A percentile compares a stretch with the other conserved stretches of the same genome.
phyloP scores from a whole-genome alignment of 2,329 filamentous ascomycete species.

The Epichloe scottii region DNA sequence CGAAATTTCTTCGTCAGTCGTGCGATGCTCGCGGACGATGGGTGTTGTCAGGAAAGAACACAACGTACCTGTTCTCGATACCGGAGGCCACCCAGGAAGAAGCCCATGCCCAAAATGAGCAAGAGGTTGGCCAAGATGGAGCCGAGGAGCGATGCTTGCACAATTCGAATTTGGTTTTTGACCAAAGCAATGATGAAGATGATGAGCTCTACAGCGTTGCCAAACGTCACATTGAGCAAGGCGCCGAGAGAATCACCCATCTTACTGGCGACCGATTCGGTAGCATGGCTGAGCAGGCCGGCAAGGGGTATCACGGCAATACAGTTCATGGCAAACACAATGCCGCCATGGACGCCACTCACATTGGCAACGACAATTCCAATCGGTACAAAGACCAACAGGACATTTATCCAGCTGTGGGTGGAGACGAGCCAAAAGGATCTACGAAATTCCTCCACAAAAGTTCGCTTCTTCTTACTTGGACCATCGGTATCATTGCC shows the following conservation, averaged over 20 bases:
- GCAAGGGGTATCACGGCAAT: constrained; percentile 65
- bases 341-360: constrained; percentile 38
- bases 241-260: constrained; percentile 64
- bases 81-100: constrained; percentile 73
- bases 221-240: constrained; percentile 65
- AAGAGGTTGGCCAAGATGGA: constrained; percentile 83
- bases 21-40: too few relatives aligned
- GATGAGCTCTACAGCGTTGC: constrained; percentile 69
- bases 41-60: not conserved
- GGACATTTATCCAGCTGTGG: constrained; percentile 66
- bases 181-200: constrained; percentile 38
- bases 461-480: constrained; percentile 25
- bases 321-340: constrained; percentile 63
- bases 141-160: constrained; percentile 79
- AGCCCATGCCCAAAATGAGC: constrained; percentile 84
- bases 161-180: constrained; percentile 69
- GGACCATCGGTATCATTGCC: not conserved
- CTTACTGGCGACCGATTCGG: constrained; percentile 59
- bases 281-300: constrained; percentile 58
- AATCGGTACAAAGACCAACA: constrained; percentile 66
- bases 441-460: constrained; percentile 37
- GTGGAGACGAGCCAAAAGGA: constrained; percentile 45
- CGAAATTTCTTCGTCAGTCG: not conserved
- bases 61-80: constrained; percentile 64
- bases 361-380: constrained; percentile 55